A percentile compares a stretch with the other conserved stretches of the same genome.
These are phyloP conservation scores for Hypericum androsaemum DNA, from an alignment of 345 rosid species.

Conservation along the genomic window DNA sequence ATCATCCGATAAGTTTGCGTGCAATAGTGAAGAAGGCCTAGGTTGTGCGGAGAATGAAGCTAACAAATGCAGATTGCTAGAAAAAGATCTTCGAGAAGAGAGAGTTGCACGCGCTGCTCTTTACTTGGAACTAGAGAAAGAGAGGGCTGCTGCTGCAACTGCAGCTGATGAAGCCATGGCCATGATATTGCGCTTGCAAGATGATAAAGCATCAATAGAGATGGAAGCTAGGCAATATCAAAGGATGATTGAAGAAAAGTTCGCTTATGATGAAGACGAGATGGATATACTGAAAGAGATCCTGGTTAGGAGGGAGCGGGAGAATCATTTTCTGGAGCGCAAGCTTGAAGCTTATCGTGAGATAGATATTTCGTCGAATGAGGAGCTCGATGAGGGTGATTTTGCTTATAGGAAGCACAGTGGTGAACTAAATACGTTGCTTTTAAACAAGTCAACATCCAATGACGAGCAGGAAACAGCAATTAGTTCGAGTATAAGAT, in stretches of 20 bases:
- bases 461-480: slow-evolving; percentile 7
- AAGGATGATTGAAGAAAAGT: slow-evolving; percentile 23
- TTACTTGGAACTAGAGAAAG: slow-evolving; percentile 23
- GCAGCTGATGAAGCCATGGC: slow-evolving; percentile 30
- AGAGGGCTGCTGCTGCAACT: slow-evolving; percentile 28
- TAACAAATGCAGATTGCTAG: slow-evolving; percentile 9
- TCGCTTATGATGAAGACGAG: slow-evolving; percentile 24
- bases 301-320: slow-evolving; percentile 20
- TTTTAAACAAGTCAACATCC: slow-evolving; percentile 14
- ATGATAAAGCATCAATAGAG: slow-evolving; percentile 20
- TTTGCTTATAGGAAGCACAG: slow-evolving; percentile 9
- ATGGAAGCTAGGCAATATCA: slow-evolving; percentile 27
- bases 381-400: slow-evolving; percentile 4
- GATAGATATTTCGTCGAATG: slow-evolving; percentile 7
- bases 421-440: slow-evolving; percentile 7
- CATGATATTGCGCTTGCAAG: slow-evolving; percentile 27
- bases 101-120: slow-evolving; percentile 14
- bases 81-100: slow-evolving; percentile 15
- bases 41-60: slow-evolving; percentile 4
- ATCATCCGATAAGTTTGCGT: slow-evolving; percentile 14
- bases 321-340: slow-evolving; percentile 23
- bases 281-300: slow-evolving; percentile 24
- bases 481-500: slow-evolving; percentile 7
- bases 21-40: slow-evolving; percentile 7
- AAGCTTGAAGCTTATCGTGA: slow-evolving; percentile 16